Evolutionary conservation across 345 rosid species (phyloP), one percentile per base, ranked within the genome.

Genomic region (Passiflora organensis): DNA sequence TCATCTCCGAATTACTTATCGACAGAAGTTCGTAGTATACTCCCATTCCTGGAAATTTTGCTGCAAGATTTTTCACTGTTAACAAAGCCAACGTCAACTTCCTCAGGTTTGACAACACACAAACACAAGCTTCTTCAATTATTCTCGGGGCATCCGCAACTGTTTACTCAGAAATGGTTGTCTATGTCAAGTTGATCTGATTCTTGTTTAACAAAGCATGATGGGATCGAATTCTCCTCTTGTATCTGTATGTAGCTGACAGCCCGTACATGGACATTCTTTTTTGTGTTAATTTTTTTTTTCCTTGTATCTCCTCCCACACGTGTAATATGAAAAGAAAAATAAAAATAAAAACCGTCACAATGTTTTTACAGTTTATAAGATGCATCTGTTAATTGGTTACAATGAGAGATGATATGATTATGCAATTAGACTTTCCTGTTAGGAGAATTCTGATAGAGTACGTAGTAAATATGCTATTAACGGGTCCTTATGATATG

Each of bases 101-200:
- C 39, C 51, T 17, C 39, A 12, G 37, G 55, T 25, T n/a, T 21
- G 39, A 45, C 39, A 32, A 38, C 19, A n/a, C n/a, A n/a, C n/a
- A n/a, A n/a, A 37, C 18, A 63, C 48, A 42, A 51, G 51, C 47
- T 52, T 37, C 60, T 21, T 3, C 13, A 13, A 2, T 38, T 32
- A 32, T 18, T 41, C 52, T 22, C 50, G 16, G 69, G 51, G 69
- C 47, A 37, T 48, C 45, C 37, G 10, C 47, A 60, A 17, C 37
- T 60, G 41, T 57, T 41, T 38, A 55, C 59, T 52, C 51, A 17
- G 54, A 54, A 17, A 34, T 19, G 63, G n/a, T n/a, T n/a, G n/a
- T n/a, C n/a, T n/a, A n/a, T n/a, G n/a, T n/a, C 43, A 63, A 66
- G 36, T 20, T 18, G 43, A 56, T 60, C 47, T 48, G 68, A 68